phyloP scores from a whole-genome alignment of 2,329 filamentous ascomycete species.

The Penicillium concentricum region DNA sequence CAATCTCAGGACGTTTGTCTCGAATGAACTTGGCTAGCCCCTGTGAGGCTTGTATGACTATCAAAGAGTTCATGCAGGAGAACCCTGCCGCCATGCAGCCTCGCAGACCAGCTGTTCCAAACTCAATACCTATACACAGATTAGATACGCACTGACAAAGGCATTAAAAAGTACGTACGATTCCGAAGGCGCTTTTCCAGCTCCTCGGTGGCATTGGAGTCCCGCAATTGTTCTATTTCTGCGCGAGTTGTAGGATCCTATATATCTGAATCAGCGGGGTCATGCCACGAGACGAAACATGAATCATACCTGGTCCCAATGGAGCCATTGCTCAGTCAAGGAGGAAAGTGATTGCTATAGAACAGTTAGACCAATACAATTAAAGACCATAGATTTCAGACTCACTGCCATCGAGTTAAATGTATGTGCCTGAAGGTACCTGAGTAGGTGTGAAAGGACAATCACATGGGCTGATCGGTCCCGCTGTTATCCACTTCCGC shows the following conservation, averaged over 20 bases:
- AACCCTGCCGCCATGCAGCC: constrained; percentile 67
- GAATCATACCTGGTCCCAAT: constrained; percentile 49
- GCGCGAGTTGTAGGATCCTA: constrained; percentile 53
- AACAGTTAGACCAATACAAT: constrained; percentile 3
- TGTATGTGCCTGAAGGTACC: background rate
- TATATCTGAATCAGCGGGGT: constrained; percentile 15
- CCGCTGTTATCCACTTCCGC: constrained; percentile 22
- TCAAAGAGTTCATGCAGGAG: constrained; percentile 59
- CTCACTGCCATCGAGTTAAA: constrained; percentile 26
- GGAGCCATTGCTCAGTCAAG: constrained; percentile 58
- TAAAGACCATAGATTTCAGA: background rate
- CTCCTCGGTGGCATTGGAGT: constrained; percentile 46
- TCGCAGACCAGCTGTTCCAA: constrained; percentile 62
- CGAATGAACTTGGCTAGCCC: constrained; percentile 62
- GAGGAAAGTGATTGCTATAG: constrained; percentile 35
- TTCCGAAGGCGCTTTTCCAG: constrained; percentile 54
- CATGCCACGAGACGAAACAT: constrained; percentile 13
- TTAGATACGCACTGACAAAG: constrained; percentile 4
- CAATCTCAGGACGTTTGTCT: constrained; percentile 43
- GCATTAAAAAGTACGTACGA: constrained; percentile 34
- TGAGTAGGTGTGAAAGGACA: constrained; percentile 7
- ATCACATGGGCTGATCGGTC: constrained; percentile 17
- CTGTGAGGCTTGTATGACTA: constrained; percentile 63
- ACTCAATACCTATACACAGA: constrained; percentile 51
- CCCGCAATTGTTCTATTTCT: constrained; percentile 55